Percentiles rank a stretch among this genome's conserved stretches.
Evolutionary conservation across 352 stramenopile genomes (phyloP).

Genomic region (Plasmopara muralis): DNA sequence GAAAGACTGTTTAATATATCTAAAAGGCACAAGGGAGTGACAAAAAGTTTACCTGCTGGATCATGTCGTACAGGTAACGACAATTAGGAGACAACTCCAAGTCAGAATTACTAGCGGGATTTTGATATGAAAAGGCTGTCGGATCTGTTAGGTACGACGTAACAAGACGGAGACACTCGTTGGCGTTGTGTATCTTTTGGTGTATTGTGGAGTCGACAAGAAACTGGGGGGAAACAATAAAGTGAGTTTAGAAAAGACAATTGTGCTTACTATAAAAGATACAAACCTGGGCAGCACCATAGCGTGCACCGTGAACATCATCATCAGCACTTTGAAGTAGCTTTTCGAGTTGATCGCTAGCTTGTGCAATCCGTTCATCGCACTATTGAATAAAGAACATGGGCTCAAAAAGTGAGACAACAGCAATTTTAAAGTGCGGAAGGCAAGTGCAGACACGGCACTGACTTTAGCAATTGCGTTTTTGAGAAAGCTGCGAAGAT

Average conservation of each 20-base stretch:
- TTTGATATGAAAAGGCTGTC: neutral
- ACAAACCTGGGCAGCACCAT: slow-evolving; percentile 42
- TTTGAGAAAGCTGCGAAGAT: slow-evolving; percentile 35
- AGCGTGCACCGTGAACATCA: slow-evolving; percentile 36
- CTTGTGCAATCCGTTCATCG: slow-evolving; percentile 36
- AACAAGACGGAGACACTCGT: slow-evolving; percentile 24
- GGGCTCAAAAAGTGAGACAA: neutral
- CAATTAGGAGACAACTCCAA: slow-evolving; percentile 24
- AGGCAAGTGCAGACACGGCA: neutral
- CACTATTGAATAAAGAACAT: slow-evolving; percentile 24
- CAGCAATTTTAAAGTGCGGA: neutral
- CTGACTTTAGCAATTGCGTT: slow-evolving; percentile 20
- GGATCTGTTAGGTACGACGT: slow-evolving; percentile 2
- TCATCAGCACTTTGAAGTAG: slow-evolving; percentile 39
- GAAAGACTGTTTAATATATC: neutral
- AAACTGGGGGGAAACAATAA: slow-evolving; percentile 17
- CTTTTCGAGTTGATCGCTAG: slow-evolving; percentile 36
- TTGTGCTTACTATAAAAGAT: neutral
- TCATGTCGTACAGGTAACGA: slow-evolving; percentile 49
- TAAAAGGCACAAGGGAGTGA: neutral
- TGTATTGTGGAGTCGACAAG: slow-evolving; percentile 52
- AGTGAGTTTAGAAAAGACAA: neutral
- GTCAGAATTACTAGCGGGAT: neutral
- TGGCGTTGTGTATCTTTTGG: slow-evolving; percentile 49
- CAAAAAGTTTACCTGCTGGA: slow-evolving; percentile 40